Evolutionary conservation across 768 basidiomycete genomes (phyloP).

Genomic region (Agrocybe chaxingu): DNA sequence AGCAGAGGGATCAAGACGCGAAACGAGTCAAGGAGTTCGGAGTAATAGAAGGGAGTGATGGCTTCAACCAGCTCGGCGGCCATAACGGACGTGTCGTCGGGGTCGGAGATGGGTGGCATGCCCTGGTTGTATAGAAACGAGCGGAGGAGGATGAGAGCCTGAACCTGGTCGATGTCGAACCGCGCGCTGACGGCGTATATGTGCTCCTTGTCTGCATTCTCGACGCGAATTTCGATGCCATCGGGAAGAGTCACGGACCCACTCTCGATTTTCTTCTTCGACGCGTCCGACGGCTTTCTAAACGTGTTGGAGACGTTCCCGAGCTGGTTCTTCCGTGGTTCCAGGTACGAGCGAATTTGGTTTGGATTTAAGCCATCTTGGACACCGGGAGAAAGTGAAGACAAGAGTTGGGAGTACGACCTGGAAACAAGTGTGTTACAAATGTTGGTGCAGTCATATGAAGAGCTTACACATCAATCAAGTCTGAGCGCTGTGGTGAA

Average conservation of each 20-base stretch:
- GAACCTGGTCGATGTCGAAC: constrained; percentile 77
- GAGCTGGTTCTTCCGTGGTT: constrained; percentile 55
- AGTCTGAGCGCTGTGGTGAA: constrained; percentile 59
- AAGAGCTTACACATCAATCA: constrained; percentile 64
- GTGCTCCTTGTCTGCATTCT: constrained; percentile 68
- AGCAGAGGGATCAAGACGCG: constrained; percentile 75
- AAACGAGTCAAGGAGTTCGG: constrained; percentile 71
- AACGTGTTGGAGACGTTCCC: constrained; percentile 61
- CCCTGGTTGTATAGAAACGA: constrained; percentile 81
- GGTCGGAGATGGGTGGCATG: constrained; percentile 46
- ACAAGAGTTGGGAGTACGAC: constrained; percentile 58
- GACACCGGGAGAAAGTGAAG: constrained; percentile 41
- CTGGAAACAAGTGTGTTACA: constrained; percentile 27
- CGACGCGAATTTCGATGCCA: constrained; percentile 58
- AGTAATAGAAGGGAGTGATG: constrained; percentile 79
- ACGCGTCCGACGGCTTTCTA: constrained; percentile 64
- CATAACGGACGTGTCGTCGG: constrained; percentile 35
- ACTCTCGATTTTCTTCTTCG: constrained; percentile 61
- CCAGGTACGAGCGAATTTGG: constrained; percentile 57
- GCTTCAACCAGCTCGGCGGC: constrained; percentile 61
- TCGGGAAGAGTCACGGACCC: constrained; percentile 70
- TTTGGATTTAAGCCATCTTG: constrained; percentile 57
- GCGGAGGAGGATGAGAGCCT: constrained; percentile 70
- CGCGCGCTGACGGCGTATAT: constrained; percentile 62
- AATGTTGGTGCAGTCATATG: background rate